Conservation (phyloP, 2,329 filamentous ascomycete genomes). For the Beauveria brongniartii region DNA sequence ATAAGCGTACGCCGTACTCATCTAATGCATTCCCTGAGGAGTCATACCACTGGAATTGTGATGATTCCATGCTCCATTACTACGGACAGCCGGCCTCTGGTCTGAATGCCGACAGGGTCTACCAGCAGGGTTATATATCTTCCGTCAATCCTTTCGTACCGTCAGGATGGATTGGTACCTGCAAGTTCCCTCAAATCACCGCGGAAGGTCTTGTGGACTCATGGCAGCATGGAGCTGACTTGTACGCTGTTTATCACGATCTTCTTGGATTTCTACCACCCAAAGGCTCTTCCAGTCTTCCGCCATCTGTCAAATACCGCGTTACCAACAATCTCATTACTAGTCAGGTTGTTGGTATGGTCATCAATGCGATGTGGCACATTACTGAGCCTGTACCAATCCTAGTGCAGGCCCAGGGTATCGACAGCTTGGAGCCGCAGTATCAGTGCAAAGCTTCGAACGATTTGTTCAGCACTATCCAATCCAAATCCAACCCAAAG, state of each 20-base stretch:
- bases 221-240: slow-evolving; percentile 66
- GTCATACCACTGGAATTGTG: slow-evolving; percentile 63
- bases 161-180: slow-evolving; percentile 62
- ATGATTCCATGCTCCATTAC: slow-evolving; percentile 61
- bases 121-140: slow-evolving; percentile 58
- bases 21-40: slow-evolving; percentile 70
- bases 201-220: slow-evolving; percentile 63
- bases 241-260: slow-evolving; percentile 68
- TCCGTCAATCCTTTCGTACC: slow-evolving; percentile 58
- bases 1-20: slow-evolving; percentile 76
- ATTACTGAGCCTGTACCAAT: slow-evolving; percentile 35
- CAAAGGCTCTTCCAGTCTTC: slow-evolving; percentile 32
- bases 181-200: slow-evolving; percentile 77
- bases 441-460: slow-evolving; percentile 55
- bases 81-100: slow-evolving; percentile 52
- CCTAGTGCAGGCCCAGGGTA: slow-evolving; percentile 41
- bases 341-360: slow-evolving; percentile 68
- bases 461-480: slow-evolving; percentile 34
- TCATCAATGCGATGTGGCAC: slow-evolving; percentile 63
- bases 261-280: slow-evolving; percentile 59
- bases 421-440: slow-evolving; percentile 68
- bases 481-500: slow-evolving; percentile 31
- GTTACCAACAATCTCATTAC: slow-evolving; percentile 81
- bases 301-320: slow-evolving; percentile 48
- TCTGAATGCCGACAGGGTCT: slow-evolving; percentile 44